These are phyloP conservation scores for Alternaria postmessia DNA, from an alignment of 2,329 filamentous ascomycete genomes.

Conservation along the genomic window DNA sequence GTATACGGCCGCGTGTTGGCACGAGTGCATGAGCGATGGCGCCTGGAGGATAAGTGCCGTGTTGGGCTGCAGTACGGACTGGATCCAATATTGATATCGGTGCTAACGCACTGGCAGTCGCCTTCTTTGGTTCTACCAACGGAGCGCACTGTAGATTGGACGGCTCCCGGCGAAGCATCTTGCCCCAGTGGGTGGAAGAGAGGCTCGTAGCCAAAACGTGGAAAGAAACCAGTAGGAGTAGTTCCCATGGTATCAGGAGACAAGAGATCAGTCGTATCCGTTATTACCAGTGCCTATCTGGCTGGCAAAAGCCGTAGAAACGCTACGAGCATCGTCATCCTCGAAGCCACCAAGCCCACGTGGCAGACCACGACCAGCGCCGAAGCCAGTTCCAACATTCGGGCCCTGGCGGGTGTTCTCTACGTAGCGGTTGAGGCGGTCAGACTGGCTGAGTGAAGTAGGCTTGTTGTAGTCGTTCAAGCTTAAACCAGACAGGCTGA, in stretches of 20 bases:
- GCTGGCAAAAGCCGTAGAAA: slow-evolving; percentile 96
- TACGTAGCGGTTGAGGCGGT: slow-evolving; percentile 93
- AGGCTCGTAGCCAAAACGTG: slow-evolving; percentile 22
- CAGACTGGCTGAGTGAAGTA: slow-evolving; percentile 79
- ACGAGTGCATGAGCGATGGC: not conserved
- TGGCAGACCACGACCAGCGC: slow-evolving; percentile 54
- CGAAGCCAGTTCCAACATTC: slow-evolving; percentile 44
- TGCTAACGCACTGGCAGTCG: slow-evolving; percentile 16
- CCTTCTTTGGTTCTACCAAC: slow-evolving; percentile 8
- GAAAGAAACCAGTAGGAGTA: slow-evolving; percentile 5
- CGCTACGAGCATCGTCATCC: slow-evolving; percentile 94
- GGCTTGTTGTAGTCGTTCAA: slow-evolving; percentile 75
- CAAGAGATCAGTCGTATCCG: slow-evolving; percentile 62
- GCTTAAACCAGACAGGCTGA: slow-evolving; percentile 84
- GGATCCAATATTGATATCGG: slow-evolving; percentile 17
- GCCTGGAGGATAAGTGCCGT: not conserved
- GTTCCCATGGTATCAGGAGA: slow-evolving; percentile 3
- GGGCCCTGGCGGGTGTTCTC: slow-evolving; percentile 79
- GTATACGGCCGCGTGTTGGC: not conserved
- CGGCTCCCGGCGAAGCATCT: slow-evolving; percentile 8
- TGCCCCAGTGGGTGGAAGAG: slow-evolving; percentile 12
- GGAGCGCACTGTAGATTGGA: slow-evolving; percentile 2
- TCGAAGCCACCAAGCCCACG: slow-evolving; percentile 58
- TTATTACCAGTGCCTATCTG: slow-evolving; percentile 80
- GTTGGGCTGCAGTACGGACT: slow-evolving; percentile 8